phyloP scores from a whole-genome alignment of 1,284 basidiomycete species.

The Microbotryomycetes sp. region DNA sequence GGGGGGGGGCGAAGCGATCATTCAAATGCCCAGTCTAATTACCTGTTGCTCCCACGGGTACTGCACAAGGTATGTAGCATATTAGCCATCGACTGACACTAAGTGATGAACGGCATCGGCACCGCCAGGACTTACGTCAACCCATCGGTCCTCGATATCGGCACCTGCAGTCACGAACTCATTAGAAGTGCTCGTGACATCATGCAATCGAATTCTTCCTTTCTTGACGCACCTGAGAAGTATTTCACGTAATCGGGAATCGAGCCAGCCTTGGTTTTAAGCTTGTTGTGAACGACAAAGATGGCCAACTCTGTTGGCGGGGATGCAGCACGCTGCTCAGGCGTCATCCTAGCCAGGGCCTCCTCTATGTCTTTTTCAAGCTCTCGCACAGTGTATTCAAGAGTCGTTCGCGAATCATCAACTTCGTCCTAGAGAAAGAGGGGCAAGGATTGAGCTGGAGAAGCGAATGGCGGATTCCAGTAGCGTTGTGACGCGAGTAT shows the following conservation, averaged over 20 bases:
- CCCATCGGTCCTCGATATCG: conserved; percentile 24
- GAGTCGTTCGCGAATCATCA: conserved; percentile 75
- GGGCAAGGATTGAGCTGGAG: not conserved
- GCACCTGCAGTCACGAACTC: not conserved
- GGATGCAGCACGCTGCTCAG: conserved; percentile 50
- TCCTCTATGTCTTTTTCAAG: conserved; percentile 76
- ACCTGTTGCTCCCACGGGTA: conserved; percentile 7
- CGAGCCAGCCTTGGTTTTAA: conserved; percentile 70
- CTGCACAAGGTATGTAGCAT: no score
- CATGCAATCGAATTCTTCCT: conserved; percentile 22
- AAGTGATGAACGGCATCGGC: no score
- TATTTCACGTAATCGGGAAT: conserved; percentile 62
- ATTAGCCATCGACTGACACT: no score
- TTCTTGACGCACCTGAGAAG: conserved; percentile 36
- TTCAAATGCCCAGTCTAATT: conserved; percentile 1
- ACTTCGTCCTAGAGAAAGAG: conserved; percentile 68
- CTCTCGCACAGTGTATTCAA: conserved; percentile 70
- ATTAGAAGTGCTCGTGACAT: not conserved
- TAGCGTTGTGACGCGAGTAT: not conserved
- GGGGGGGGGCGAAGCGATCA: not conserved
- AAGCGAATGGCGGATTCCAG: not conserved
- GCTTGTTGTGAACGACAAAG: conserved; percentile 90
- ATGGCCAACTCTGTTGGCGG: conserved; percentile 67
- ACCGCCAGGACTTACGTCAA: conserved; percentile 12
- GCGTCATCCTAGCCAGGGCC: conserved; percentile 56